These are phyloP conservation scores for Stylonectria norvegica DNA, from an alignment of 2,329 filamentous ascomycete species.

Conservation along the genomic window DNA sequence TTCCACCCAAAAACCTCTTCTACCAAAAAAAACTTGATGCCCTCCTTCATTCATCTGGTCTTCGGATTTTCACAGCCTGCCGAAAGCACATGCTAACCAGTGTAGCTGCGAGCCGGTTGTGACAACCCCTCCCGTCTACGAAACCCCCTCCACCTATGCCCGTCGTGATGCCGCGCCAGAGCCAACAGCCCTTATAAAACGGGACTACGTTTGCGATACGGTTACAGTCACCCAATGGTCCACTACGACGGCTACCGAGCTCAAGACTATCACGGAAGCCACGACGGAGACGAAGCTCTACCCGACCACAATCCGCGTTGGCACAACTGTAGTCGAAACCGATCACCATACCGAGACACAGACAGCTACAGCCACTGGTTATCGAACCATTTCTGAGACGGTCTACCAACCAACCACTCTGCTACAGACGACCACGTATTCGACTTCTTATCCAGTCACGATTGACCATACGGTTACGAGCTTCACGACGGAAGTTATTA, in stretches of 20 bases:
- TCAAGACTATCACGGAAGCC: neutral
- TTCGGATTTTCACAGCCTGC: no score
- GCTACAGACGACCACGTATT: neutral
- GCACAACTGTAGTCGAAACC: neutral
- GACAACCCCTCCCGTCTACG: no score
- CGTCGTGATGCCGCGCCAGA: neutral
- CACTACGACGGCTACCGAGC: constrained; percentile 1
- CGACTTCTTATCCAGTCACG: neutral
- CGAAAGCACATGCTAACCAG: constrained; percentile 4
- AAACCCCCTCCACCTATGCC: neutral
- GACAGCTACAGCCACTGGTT: neutral
- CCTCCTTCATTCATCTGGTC: neutral
- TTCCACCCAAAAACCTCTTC: no score
- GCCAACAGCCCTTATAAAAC: neutral
- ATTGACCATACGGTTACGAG: neutral
- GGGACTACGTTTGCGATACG: neutral
- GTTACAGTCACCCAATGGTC: constrained; percentile 1
- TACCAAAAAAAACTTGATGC: neutral
- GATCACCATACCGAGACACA: neutral
- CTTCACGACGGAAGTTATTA: constrained; percentile 1
- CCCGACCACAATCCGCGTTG: neutral
- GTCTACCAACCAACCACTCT: neutral
- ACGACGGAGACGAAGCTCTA: neutral
- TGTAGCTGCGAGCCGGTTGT: constrained; percentile 5
- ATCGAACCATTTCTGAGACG: neutral